Evolutionary conservation across 371 early-diverging fungal species (phyloP), one percentile per base, ranked within the genome.

Genomic region (Mucor saturninus): DNA sequence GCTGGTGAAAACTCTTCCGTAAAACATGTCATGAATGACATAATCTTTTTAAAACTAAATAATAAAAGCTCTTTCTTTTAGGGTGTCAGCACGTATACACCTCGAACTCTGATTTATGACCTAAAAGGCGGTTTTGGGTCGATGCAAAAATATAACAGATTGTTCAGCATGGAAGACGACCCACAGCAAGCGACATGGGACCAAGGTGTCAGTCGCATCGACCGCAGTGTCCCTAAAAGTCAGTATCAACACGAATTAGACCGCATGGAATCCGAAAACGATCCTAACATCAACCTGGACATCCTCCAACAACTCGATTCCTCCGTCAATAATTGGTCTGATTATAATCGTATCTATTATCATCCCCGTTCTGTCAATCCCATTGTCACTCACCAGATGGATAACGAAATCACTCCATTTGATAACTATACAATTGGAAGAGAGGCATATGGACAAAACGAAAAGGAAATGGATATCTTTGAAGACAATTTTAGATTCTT

Each of bases 401-500:
- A 85, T 32, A 88, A 89, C 60, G 82, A 86, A 14, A 71, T 88
- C 39, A 86, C 80, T 31, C 91, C 90, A 6, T 91, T 94, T 67
- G 86, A 89, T 55, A 76, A 83, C 14, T 93, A 87, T 64, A 82
- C 84, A 3, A 87, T 88, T 49, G 95, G 95, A 5, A 63, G 74
- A n/a, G 79, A 85, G 21, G 84, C 92, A 5, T 92, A 88, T 50
- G 65, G 56, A 0, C 90, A 89, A 2, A 80, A 79, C 6, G 87
- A 92, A 43, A 84, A 81, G 68, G 88, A 84, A 40, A 65, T 65
- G 2, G 86, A 87, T 3, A 65, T 88, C 4, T 85, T 92, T 32
- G 97, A 96, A 21, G 90, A 91, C 21, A 83, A 84, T 28, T 76
- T 96, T 37, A 83, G 97, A 5, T 77, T 77, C 45, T 91, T 93